Conservation (phyloP, 1,284 basidiomycete genomes). For the Gomphus bonarii region DNA sequence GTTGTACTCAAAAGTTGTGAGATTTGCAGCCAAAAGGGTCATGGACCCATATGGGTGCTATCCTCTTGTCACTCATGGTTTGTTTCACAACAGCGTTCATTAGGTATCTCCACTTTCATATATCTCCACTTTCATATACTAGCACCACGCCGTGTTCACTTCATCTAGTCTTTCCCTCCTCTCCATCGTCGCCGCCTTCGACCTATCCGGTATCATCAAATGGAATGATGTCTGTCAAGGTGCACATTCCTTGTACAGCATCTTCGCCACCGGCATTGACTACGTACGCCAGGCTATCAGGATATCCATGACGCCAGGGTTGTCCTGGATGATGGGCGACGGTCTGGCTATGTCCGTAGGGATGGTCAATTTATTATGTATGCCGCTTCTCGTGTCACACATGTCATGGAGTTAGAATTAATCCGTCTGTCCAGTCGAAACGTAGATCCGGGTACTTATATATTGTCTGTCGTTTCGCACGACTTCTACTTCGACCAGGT, state of each 20-base stretch:
- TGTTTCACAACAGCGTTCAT: background rate
- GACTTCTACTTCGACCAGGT: conserved; percentile 64
- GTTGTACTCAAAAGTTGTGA: background rate
- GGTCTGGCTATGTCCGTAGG: conserved; percentile 39
- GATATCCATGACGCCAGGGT: conserved; percentile 48
- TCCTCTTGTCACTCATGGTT: background rate
- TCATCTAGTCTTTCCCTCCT: conserved; percentile 1
- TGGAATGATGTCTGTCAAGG: conserved; percentile 60
- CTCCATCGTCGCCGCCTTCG: conserved; percentile 29
- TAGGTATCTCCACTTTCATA: background rate
- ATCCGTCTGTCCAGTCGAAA: conserved; percentile 36
- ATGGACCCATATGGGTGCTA: background rate
- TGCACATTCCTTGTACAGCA: conserved; percentile 18
- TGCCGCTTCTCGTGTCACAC: conserved; percentile 16
- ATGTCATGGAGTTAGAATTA: conserved; percentile 13
- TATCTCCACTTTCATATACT: background rate
- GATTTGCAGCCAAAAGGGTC: background rate
- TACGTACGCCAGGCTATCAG: conserved; percentile 25
- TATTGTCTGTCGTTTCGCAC: conserved; percentile 55
- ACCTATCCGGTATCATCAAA: conserved; percentile 45
- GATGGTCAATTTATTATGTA: conserved; percentile 61
- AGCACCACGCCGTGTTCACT: background rate
- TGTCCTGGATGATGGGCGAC: conserved; percentile 46
- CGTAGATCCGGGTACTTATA: conserved; percentile 53
- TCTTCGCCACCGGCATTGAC: background rate